Percentiles rank a stretch among this genome's conserved stretches.
phyloP scores from a whole-genome alignment of 139 green algal species.

The Coccomyxa sp. region DNA sequence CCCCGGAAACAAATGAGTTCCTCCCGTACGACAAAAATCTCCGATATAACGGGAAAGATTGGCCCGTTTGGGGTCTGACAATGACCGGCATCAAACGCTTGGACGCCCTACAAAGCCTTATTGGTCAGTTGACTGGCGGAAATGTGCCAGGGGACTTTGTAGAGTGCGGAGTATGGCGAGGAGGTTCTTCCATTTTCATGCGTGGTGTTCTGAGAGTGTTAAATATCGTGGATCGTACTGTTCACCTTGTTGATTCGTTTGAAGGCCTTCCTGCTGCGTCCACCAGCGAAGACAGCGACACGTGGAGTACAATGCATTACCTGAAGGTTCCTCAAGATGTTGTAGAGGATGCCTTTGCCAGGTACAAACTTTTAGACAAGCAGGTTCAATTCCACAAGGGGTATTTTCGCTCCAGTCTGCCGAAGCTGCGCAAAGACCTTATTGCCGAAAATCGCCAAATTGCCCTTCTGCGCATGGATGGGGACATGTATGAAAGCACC shows the following conservation, averaged over 20 bases:
- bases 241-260: conserved; percentile 9
- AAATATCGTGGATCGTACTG: background rate
- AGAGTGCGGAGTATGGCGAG: background rate
- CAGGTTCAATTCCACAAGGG: conserved; percentile 5
- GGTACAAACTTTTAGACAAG: background rate
- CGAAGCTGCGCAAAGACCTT: background rate
- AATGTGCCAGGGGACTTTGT: background rate
- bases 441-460: too few species aligned
- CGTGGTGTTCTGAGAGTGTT: background rate
- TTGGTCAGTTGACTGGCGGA: background rate
- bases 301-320: background rate
- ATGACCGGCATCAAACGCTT: conserved; percentile 2
- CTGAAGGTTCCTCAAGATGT: background rate
- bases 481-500: conserved; percentile 4
- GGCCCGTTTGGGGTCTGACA: background rate
- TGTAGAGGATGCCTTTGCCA: background rate
- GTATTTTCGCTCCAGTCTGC: background rate
- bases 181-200: background rate
- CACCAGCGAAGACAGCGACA: background rate
- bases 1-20: too few species aligned
- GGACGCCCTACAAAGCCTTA: background rate
- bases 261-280: background rate
- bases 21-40: background rate
- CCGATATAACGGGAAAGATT: background rate
- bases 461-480: conserved; percentile 1